phyloP scores from a whole-genome alignment of 371 early-diverging fungal species.

The Capniomyces stellatus region DNA sequence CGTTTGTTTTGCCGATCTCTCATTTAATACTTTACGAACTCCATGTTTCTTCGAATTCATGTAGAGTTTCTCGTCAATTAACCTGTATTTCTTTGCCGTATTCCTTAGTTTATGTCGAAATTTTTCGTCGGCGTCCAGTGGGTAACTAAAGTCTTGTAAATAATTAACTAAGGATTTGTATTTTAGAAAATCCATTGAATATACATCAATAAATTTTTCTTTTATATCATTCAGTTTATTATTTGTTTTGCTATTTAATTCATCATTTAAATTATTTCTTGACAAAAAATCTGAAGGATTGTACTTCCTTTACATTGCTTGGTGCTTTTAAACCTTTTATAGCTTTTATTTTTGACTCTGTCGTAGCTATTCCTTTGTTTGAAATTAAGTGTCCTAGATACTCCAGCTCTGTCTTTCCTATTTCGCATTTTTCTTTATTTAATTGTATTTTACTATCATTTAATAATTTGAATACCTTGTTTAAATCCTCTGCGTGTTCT shows the following conservation, averaged over 20 bases:
- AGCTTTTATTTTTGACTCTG: conserved; percentile 6
- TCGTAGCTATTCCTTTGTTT: conserved; percentile 1
- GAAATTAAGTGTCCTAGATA: background rate
- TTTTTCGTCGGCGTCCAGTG: background rate
- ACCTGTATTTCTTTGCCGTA: background rate
- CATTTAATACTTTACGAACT: background rate
- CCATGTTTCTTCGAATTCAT: background rate
- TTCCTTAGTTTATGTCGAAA: conserved; percentile 1
- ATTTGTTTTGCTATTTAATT: too few relatives aligned
- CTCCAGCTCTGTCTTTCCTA: background rate
- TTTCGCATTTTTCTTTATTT: background rate
- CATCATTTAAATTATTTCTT: conserved; percentile 1
- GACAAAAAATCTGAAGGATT: conserved; percentile 1
- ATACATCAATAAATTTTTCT: background rate
- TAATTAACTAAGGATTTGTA: background rate
- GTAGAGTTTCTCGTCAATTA: conserved; percentile 1
- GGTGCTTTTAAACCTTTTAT: conserved; percentile 6
- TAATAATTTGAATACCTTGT: background rate
- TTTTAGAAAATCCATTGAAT: background rate
- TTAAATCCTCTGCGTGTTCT: background rate
- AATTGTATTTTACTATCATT: background rate
- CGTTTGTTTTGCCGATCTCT: background rate
- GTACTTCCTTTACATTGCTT: conserved; percentile 7
- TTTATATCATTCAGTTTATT: too few relatives aligned
- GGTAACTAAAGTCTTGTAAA: background rate